Evolutionary conservation across 495 filamentous ascomycete species (phyloP).

Genomic region (Massariosphaeria phaeospora): DNA sequence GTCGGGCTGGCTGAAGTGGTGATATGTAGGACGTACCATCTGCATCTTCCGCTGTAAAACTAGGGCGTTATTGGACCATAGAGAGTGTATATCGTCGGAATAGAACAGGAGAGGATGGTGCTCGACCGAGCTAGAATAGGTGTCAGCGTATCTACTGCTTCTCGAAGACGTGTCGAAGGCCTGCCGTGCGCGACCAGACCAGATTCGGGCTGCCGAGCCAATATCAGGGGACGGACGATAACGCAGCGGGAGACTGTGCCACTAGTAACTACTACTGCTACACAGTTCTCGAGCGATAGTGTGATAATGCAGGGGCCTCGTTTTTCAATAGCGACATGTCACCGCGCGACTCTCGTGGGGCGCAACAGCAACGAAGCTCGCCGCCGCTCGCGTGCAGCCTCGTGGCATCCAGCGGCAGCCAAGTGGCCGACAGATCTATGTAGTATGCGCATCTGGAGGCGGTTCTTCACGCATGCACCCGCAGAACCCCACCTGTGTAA

Average conservation of each 20-base stretch:
- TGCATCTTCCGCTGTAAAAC: constrained; percentile 12
- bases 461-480: constrained; percentile 5
- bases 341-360: constrained; percentile 5
- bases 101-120: constrained; percentile 10
- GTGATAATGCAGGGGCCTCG: constrained; percentile 14
- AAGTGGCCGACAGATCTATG: too few species aligned
- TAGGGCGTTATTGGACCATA: not conserved
- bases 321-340: constrained; percentile 21
- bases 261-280: too few species aligned
- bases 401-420: not conserved
- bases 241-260: too few species aligned
- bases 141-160: constrained; percentile 22
- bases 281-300: too few species aligned
- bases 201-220: constrained; percentile 16
- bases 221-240: constrained; percentile 18
- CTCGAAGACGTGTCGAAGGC: constrained; percentile 23
- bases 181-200: constrained; percentile 2
- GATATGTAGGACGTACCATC: not conserved
- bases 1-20: constrained; percentile 12
- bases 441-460: not conserved
- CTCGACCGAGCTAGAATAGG: constrained; percentile 13
- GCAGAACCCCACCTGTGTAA: constrained; percentile 13
- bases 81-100: constrained; percentile 15
- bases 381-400: not conserved
- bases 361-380: not conserved